A percentile compares a stretch with the other conserved stretches of the same genome.
Conservation (phyloP, 2,329 filamentous ascomycete species). For the Colletotrichum tanaceti region DNA sequence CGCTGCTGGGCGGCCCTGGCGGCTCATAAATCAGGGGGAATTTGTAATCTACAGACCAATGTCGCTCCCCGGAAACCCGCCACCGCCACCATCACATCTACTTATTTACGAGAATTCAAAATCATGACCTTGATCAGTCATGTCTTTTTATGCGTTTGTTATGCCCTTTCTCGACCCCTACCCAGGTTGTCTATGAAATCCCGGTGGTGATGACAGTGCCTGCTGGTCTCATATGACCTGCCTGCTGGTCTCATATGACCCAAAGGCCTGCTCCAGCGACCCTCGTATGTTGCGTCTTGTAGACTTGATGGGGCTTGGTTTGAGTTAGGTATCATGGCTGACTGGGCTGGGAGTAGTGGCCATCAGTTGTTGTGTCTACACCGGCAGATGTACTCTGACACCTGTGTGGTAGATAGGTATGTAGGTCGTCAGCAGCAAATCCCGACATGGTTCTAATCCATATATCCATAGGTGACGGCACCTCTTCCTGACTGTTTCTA, state of each 20-base stretch:
- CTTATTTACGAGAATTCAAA: slow-evolving; percentile 36
- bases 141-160: slow-evolving; percentile 18
- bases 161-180: neutral
- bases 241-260: neutral
- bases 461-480: too few species aligned
- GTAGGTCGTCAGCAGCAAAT: too few species aligned
- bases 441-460: too few species aligned
- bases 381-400: too few species aligned
- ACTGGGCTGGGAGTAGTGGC: too few species aligned
- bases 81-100: slow-evolving; percentile 11
- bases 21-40: slow-evolving; percentile 67
- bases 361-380: too few species aligned
- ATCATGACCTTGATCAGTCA: slow-evolving; percentile 31
- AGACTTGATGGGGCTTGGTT: neutral
- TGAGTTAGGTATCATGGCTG: neutral
- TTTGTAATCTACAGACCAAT: slow-evolving; percentile 21
- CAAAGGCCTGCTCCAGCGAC: neutral
- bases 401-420: too few species aligned
- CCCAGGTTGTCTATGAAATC: neutral
- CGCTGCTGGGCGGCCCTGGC: slow-evolving; percentile 90
- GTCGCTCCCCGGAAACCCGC: slow-evolving; percentile 19
- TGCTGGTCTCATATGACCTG: neutral
- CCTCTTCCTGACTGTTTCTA: neutral
- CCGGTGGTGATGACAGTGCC: too few species aligned
- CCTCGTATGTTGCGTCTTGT: neutral